Base-by-base conservation (phyloP, 768 basidiomycete genomes). In the Suillus tomentosus region DNA sequence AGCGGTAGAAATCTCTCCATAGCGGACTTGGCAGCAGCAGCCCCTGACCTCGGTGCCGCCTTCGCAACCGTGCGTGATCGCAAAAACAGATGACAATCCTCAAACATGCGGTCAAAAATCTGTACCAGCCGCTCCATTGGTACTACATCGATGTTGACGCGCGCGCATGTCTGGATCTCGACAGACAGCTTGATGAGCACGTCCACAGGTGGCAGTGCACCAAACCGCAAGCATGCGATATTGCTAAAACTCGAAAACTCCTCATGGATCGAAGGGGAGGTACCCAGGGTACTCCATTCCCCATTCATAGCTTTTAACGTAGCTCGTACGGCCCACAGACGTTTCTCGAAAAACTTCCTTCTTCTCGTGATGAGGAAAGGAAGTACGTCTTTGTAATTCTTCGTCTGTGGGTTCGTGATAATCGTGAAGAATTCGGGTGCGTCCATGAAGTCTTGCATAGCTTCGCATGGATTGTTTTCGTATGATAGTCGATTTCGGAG, bases 291-390 rank as follows among this genome's bases (percentile, higher is more conserved):
- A 11, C 39, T 27, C 56, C 56, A 57, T 17, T 57, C 39, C 24
- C 17, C 24, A 9, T 40, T 19, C 39, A 57, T 40, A 2, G 39
- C 39, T 40, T 15, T 39, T 17, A 57, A 24, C 22, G 56, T 39
- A 6, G 15, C 24, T 57, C 39, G 39, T 40, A 57, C 5, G 2
- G 6, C 15, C 15, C 56, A 10, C 10, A 57, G 56, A 22, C 56
- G 56, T 40, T 24, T 57, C 39, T 57, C 24, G 39, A 57, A 40
- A 22, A 57, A 57, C 24, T 27, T 40, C 39, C 15, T 57, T 22
- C 56, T 39, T 57, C 39, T 57, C 24, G 39, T 57, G 24, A 57
- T 39, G 39, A 57, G 56, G 56, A 57, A 57, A 19, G 56, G 56
- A 19, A 57, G 39, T 11, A 57, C 17, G 39, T 57, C 56, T 27